Percentiles rank a stretch among this genome's conserved stretches.
Evolutionary conservation across 1,284 basidiomycete species (phyloP).

Genomic region (Rugosomyces carneus): DNA sequence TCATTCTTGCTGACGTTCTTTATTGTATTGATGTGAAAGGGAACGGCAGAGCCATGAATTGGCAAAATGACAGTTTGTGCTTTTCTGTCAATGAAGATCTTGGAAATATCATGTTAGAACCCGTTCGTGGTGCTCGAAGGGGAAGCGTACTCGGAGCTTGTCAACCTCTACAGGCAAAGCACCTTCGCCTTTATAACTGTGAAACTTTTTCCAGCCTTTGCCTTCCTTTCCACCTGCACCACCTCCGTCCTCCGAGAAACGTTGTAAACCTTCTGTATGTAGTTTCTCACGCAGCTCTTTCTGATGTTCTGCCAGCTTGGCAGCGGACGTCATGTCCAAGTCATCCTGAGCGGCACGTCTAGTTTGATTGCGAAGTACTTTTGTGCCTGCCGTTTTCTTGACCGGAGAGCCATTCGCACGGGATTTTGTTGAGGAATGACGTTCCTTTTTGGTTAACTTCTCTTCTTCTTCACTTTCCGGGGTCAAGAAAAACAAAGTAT

Average conservation of each 20-base stretch:
- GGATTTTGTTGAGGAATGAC: constrained; percentile 51
- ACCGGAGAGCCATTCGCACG: constrained; percentile 55
- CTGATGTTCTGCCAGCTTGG: constrained; percentile 86
- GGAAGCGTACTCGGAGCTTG: constrained; percentile 56
- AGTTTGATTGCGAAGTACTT: constrained; percentile 80
- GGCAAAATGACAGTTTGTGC: constrained; percentile 89
- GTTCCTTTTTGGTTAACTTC: constrained; percentile 48
- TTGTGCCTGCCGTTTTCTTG: constrained; percentile 77
- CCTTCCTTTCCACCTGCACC: constrained; percentile 74
- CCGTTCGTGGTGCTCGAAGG: background rate
- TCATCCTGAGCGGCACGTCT: constrained; percentile 79
- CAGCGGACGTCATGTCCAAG: constrained; percentile 60
- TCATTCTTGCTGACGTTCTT: constrained; percentile 98
- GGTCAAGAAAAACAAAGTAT: constrained; percentile 85
- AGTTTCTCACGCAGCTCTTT: constrained; percentile 75
- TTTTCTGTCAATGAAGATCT: constrained; percentile 92
- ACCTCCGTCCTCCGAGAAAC: constrained; percentile 74
- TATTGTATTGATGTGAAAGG: constrained; percentile 98
- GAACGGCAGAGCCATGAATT: constrained; percentile 92
- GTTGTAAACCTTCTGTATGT: constrained; percentile 79
- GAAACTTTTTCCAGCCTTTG: constrained; percentile 93
- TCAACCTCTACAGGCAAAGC: constrained; percentile 81
- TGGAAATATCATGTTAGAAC: constrained; percentile 6
- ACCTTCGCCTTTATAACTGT: constrained; percentile 94
- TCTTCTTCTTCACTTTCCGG: constrained; percentile 51